Percentiles rank a stretch among this genome's conserved stretches.
These are phyloP conservation scores for Pyrenula massariospora DNA, from an alignment of 495 filamentous ascomycete genomes.

Conservation along the genomic window DNA sequence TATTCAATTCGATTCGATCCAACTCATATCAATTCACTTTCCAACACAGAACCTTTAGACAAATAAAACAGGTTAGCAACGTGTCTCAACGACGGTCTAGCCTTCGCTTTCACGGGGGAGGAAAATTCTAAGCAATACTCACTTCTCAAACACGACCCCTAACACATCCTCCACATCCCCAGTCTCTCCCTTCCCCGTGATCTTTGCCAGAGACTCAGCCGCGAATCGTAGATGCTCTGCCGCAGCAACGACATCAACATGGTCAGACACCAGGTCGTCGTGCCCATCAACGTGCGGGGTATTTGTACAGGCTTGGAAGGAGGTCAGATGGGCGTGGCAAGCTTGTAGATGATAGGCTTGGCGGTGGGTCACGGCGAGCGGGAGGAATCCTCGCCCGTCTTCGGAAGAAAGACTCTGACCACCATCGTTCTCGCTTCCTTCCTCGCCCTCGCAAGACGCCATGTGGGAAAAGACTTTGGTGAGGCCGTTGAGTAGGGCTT, in stretches of 20 bases:
- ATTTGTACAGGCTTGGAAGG: constrained; percentile 41
- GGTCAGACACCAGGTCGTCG: constrained; percentile 17
- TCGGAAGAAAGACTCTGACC: neutral
- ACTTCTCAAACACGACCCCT: constrained; percentile 98
- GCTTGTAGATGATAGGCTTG: constrained; percentile 69
- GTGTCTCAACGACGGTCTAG: neutral
- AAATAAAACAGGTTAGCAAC: constrained; percentile 1
- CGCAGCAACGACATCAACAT: constrained; percentile 79
- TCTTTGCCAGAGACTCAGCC: constrained; percentile 66
- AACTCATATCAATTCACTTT: no score
- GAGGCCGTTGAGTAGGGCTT: constrained; percentile 54
- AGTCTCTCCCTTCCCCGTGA: constrained; percentile 75
- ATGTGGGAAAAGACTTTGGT: constrained; percentile 58
- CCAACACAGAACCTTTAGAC: constrained; percentile 54
- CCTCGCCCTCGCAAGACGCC: constrained; percentile 45
- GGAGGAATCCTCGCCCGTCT: constrained; percentile 40
- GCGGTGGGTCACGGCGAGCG: constrained; percentile 80
- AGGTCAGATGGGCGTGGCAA: constrained; percentile 56
- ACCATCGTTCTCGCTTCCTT: constrained; percentile 36
- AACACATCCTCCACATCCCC: constrained; percentile 95
- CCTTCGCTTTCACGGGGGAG: neutral
- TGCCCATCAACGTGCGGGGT: constrained; percentile 15
- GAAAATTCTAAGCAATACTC: constrained; percentile 15
- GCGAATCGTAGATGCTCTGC: constrained; percentile 81
- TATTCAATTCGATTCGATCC: no score